These are phyloP conservation scores for Spergularia marina DNA, from an alignment of 148 eudicot genomes.

Conservation along the genomic window DNA sequence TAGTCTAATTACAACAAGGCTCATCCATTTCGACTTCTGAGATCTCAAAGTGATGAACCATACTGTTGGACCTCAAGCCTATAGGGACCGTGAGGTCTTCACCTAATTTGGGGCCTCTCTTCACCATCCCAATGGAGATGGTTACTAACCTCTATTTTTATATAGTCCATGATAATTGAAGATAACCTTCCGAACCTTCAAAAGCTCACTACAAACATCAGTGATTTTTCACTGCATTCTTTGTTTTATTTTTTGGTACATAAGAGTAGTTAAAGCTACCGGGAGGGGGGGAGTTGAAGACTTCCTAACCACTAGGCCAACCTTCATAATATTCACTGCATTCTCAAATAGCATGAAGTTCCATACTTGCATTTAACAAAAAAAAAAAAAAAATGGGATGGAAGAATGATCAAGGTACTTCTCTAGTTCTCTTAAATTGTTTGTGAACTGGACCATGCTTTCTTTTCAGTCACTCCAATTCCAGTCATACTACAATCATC, in stretches of 20 bases:
- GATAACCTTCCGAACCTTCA: too few relatives aligned
- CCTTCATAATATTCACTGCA: too few relatives aligned
- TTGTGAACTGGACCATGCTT: neutral
- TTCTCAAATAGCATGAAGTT: too few relatives aligned
- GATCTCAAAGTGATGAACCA: neutral
- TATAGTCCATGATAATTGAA: too few relatives aligned
- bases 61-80: neutral
- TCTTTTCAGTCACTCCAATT: neutral
- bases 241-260: too few relatives aligned
- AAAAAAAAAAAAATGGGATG: neutral
- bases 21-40: too few relatives aligned
- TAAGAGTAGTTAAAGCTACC: too few relatives aligned
- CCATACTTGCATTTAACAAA: too few relatives aligned
- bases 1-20: neutral
- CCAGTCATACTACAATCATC: neutral
- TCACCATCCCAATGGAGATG: conserved; percentile 1
- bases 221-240: too few relatives aligned
- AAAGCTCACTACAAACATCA: neutral
- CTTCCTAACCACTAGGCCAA: too few relatives aligned
- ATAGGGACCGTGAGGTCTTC: neutral
- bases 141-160: neutral
- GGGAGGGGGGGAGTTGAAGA: too few relatives aligned
- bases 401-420: neutral
- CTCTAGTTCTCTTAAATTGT: neutral
- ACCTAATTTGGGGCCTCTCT: neutral